Base-by-base conservation (phyloP, 208 protist species). In the Leptomonas seymouri region DNA sequence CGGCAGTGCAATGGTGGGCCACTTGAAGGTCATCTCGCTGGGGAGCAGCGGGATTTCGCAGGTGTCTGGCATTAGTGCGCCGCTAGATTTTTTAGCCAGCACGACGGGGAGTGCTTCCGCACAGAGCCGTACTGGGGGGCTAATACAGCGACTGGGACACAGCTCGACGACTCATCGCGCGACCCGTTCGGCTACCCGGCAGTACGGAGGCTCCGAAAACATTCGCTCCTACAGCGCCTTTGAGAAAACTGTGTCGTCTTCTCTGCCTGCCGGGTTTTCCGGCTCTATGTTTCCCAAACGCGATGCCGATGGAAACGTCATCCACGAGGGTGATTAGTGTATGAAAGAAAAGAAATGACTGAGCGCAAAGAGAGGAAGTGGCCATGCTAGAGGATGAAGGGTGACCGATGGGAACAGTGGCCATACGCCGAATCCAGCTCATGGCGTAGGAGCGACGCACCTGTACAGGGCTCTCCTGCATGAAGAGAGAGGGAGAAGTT, bases 71-170 rank as follows among this genome's bases (percentile, higher is more conserved):
- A 16, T 68, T 18, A 68, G 54, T 31, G 60, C 60, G 27, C 62
- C 61, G 61, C 41, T 68, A 23, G 62, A 69, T 15, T 67, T 75
- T 30, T 27, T 68, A 20, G 62, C 54, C 31, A 68, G 60, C 45
- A 63, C 60, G 9, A 67, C 60, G 42, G 46, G 64, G 50, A 59
- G 41, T 39, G 41, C 6, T 9, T 16, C 50, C 3, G 25, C 21
- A n/a, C 46, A 36, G 50, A 70, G 53, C 18, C 53, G 60, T 30
- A n/a, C 27, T 2, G 51, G 39, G 16, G 36, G 25, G 6, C 48
- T 45, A 31, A 48, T 49, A 36, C 61, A 48, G 61, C 61, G 61
- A 4, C 57, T 48, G 3, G 48, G 61, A 0, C 61, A 57, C 31
- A 46, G 48, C 61, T 67, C 63, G 23, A 25, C 61, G 34, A 20